Percentiles rank a stretch among this genome's conserved stretches.
phyloP scores from a whole-genome alignment of 305 asterid genomes.

The Solanum hybrid region DNA sequence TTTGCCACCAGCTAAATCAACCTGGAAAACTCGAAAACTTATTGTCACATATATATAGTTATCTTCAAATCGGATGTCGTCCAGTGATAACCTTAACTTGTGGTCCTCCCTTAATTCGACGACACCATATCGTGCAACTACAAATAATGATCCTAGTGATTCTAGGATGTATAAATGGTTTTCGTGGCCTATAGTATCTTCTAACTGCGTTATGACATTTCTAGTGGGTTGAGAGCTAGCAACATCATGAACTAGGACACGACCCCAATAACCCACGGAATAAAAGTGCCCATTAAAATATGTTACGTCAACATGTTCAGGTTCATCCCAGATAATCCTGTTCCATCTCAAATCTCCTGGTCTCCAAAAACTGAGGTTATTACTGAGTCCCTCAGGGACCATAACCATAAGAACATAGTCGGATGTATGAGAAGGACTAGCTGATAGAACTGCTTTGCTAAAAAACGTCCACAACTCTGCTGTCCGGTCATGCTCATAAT shows the following conservation, averaged over 20 bases:
- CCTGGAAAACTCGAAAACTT: too few species aligned
- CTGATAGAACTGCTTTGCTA: background rate
- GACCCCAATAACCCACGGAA: background rate
- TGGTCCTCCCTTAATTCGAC: background rate
- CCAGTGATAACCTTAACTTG: background rate
- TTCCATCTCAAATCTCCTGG: too few species aligned
- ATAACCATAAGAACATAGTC: too few species aligned
- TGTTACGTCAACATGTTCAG: background rate
- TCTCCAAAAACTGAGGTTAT: background rate
- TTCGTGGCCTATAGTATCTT: background rate
- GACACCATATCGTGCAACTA: background rate
- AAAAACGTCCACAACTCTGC: background rate
- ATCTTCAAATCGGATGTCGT: too few species aligned
- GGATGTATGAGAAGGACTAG: background rate
- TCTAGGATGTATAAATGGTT: background rate
- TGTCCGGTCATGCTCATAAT: background rate
- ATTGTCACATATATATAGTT: too few species aligned
- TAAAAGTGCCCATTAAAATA: too few species aligned
- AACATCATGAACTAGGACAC: background rate
- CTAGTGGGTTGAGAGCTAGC: too few species aligned
- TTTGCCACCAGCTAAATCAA: too few species aligned
- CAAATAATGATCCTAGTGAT: too few species aligned
- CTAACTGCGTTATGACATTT: background rate
- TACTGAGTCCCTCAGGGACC: background rate
- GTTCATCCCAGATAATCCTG: background rate